Conservation (phyloP, 2,329 filamentous ascomycete genomes). For the Pseudocercospora cruenta region DNA sequence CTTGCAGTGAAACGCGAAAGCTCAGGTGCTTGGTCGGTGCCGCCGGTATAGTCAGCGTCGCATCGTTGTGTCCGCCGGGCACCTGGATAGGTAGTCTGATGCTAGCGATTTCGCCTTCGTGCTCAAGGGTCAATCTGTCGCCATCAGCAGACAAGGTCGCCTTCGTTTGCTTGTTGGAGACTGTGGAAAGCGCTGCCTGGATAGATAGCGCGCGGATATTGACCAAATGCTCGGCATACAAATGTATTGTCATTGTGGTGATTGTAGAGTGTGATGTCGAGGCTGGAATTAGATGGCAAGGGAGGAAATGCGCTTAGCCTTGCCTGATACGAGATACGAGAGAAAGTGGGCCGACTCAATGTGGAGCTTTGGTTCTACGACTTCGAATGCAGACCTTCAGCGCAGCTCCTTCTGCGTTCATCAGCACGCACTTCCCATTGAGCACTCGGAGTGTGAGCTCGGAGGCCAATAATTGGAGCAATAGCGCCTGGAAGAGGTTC, state of each 20-base stretch:
- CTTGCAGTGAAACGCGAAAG: conserved; percentile 58
- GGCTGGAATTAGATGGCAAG: neutral
- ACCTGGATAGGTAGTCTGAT: conserved; percentile 54
- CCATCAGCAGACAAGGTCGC: conserved; percentile 51
- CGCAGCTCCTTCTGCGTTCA: neutral
- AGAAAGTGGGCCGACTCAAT: neutral
- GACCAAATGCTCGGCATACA: conserved; percentile 64
- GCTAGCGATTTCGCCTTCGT: conserved; percentile 49
- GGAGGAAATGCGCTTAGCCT: neutral
- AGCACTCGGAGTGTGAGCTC: neutral
- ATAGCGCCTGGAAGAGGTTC: neutral
- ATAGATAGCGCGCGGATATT: conserved; percentile 65
- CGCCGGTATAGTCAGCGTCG: conserved; percentile 55
- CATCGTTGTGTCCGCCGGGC: conserved; percentile 42
- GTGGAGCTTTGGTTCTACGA: neutral
- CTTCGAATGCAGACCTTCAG: neutral
- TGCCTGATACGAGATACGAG: neutral
- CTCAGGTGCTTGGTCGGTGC: conserved; percentile 55
- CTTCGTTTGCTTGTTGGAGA: conserved; percentile 48
- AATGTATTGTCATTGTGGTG: conserved; percentile 39
- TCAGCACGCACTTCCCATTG: neutral
- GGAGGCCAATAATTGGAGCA: neutral
- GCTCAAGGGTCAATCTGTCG: conserved; percentile 47
- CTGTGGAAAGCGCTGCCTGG: conserved; percentile 55
- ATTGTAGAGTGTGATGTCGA: neutral